Conservation (phyloP, 2,329 filamentous ascomycete genomes). For the Camillea tinctor region DNA sequence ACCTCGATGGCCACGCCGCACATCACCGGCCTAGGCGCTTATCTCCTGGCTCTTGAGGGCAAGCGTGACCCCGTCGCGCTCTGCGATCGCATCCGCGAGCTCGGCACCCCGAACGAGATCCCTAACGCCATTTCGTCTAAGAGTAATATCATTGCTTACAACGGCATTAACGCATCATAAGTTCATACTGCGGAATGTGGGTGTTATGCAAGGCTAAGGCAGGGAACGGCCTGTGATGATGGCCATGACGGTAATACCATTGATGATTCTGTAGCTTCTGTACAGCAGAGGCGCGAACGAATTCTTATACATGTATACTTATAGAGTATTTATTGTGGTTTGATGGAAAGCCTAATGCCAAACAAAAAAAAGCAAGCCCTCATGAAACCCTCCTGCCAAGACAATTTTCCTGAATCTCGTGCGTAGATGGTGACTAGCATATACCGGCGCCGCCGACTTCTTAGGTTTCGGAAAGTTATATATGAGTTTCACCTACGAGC, state of each 20-base stretch:
- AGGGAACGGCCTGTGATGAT: not conserved
- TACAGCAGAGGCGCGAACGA: not conserved
- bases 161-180: conserved; percentile 12
- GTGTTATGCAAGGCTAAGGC: not conserved
- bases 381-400: not conserved
- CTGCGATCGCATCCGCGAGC: conserved; percentile 24
- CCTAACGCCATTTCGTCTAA: conserved; percentile 18
- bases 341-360: conserved; percentile 5
- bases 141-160: conserved; percentile 24
- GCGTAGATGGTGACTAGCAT: not conserved
- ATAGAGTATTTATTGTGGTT: not conserved
- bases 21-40: conserved; percentile 42
- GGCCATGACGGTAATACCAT: not conserved
- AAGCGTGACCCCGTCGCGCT: conserved; percentile 27
- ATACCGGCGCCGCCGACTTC: too few species aligned
- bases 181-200: not conserved
- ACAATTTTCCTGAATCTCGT: not conserved
- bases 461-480: not conserved
- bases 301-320: too few species aligned
- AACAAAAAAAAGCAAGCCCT: not conserved
- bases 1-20: conserved; percentile 46
- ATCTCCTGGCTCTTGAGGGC: conserved; percentile 48
- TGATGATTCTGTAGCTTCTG: not conserved
- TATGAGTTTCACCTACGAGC: not conserved
- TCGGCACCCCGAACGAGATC: conserved; percentile 22